Conservation (phyloP, 495 filamentous ascomycete species). For the Penicillium roqueforti region DNA sequence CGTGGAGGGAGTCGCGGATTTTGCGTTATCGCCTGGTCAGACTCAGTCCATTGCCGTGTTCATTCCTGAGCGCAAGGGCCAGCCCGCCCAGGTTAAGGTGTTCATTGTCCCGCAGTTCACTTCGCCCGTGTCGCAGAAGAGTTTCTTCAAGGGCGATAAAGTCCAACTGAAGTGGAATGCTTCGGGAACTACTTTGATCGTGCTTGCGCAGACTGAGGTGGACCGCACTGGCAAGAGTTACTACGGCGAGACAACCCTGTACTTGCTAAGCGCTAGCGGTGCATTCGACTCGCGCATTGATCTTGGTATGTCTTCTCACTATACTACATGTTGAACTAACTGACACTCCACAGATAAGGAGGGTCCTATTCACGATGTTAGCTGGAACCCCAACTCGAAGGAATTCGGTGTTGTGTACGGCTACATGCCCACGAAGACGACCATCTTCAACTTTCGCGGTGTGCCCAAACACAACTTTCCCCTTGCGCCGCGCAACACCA, state of each 20-base stretch:
- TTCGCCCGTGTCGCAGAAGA: slow-evolving; percentile 86
- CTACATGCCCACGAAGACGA: slow-evolving; percentile 96
- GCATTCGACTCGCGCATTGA: slow-evolving; percentile 88
- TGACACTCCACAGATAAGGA: slow-evolving; percentile 68
- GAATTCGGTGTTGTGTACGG: slow-evolving; percentile 97
- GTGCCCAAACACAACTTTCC: slow-evolving; percentile 76
- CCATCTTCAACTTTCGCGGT: slow-evolving; percentile 87
- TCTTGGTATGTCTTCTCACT: slow-evolving; percentile 52
- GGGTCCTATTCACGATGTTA: slow-evolving; percentile 94
- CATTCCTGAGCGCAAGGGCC: slow-evolving; percentile 91
- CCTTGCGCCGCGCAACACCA: slow-evolving; percentile 85
- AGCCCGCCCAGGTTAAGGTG: slow-evolving; percentile 89
- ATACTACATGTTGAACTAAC: background rate
- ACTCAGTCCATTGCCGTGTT: slow-evolving; percentile 90
- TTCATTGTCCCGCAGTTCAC: slow-evolving; percentile 86
- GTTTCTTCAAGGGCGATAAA: slow-evolving; percentile 98
- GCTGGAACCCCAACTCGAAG: slow-evolving; percentile 95
- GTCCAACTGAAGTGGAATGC: slow-evolving; percentile 97
- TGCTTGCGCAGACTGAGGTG: slow-evolving; percentile 95
- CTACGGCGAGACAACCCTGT: slow-evolving; percentile 97
- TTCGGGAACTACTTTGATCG: slow-evolving; percentile 83
- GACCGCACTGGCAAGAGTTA: slow-evolving; percentile 98
- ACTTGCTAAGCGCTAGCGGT: slow-evolving; percentile 87
- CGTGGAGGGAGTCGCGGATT: slow-evolving; percentile 85
- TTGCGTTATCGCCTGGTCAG: slow-evolving; percentile 83